These are phyloP conservation scores for Fusarium coicis DNA, from an alignment of 2,329 filamentous ascomycete genomes.

Conservation along the genomic window DNA sequence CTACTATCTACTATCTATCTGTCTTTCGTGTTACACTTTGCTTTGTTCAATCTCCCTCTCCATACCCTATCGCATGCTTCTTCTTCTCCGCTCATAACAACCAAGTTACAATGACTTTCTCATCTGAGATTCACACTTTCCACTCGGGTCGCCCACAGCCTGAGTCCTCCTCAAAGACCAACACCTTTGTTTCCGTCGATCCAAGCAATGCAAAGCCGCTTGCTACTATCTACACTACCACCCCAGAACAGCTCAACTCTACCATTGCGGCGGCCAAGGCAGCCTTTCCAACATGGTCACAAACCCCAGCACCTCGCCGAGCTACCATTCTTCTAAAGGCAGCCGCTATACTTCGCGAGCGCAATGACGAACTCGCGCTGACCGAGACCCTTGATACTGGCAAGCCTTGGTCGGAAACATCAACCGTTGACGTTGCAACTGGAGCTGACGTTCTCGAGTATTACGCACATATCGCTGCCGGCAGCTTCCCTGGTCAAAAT, in stretches of 20 bases:
- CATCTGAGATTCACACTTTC: slow-evolving; percentile 69
- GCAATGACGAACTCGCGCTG: slow-evolving; percentile 82
- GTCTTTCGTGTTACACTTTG: not conserved
- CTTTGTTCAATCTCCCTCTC: not conserved
- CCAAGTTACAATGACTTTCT: slow-evolving; percentile 48
- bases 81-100: slow-evolving; percentile 1
- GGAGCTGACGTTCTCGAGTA: slow-evolving; percentile 89
- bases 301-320: slow-evolving; percentile 77
- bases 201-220: slow-evolving; percentile 76
- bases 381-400: slow-evolving; percentile 88
- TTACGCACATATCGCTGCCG: slow-evolving; percentile 83
- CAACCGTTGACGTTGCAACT: slow-evolving; percentile 82
- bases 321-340: slow-evolving; percentile 82
- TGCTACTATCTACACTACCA: slow-evolving; percentile 78
- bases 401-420: slow-evolving; percentile 87
- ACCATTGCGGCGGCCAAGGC: slow-evolving; percentile 76
- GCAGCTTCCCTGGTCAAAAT: slow-evolving; percentile 83
- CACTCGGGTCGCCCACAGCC: slow-evolving; percentile 77
- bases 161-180: slow-evolving; percentile 63
- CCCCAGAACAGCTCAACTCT: slow-evolving; percentile 73
- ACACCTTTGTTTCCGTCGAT: slow-evolving; percentile 77
- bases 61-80: not conserved
- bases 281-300: slow-evolving; percentile 81
- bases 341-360: slow-evolving; percentile 75
- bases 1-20: not conserved